Conservation (phyloP, 768 basidiomycete species). For the Kwoniella sp. region DNA sequence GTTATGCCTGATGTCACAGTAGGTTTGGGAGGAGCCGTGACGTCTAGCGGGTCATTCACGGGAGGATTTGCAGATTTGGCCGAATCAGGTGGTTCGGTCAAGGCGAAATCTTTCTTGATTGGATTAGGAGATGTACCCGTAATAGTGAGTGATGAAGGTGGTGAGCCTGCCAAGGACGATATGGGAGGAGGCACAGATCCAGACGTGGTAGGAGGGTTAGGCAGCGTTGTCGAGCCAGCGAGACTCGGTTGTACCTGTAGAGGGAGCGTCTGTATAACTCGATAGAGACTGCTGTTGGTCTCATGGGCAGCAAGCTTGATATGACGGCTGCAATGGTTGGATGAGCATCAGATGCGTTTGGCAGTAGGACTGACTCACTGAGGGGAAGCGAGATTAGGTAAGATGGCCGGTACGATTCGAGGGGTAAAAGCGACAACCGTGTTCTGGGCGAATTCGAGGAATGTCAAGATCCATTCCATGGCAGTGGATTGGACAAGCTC, state of each 20-base stretch:
- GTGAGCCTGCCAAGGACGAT: conserved; percentile 32
- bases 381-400: conserved; percentile 80
- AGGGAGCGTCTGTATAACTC: conserved; percentile 83
- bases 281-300: conserved; percentile 81
- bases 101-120: conserved; percentile 36
- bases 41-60: conserved; percentile 43
- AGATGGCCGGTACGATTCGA: conserved; percentile 84
- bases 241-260: conserved; percentile 62
- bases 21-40: conserved; percentile 60
- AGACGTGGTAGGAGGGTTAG: conserved; percentile 14
- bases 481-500: conserved; percentile 94
- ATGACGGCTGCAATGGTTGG: conserved; percentile 60
- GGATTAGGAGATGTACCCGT: conserved; percentile 31
- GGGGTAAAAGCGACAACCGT: conserved; percentile 95
- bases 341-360: neutral
- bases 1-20: conserved; percentile 12
- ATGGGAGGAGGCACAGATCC: conserved; percentile 37
- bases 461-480: conserved; percentile 89
- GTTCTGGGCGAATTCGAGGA: conserved; percentile 81
- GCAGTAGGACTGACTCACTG: conserved; percentile 19
- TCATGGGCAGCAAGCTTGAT: conserved; percentile 84
- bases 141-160: conserved; percentile 24
- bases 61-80: conserved; percentile 21
- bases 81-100: conserved; percentile 27
- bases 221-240: conserved; percentile 20